These are phyloP conservation scores for Boletales sp. DNA, from an alignment of 768 basidiomycete species.

Conservation along the genomic window DNA sequence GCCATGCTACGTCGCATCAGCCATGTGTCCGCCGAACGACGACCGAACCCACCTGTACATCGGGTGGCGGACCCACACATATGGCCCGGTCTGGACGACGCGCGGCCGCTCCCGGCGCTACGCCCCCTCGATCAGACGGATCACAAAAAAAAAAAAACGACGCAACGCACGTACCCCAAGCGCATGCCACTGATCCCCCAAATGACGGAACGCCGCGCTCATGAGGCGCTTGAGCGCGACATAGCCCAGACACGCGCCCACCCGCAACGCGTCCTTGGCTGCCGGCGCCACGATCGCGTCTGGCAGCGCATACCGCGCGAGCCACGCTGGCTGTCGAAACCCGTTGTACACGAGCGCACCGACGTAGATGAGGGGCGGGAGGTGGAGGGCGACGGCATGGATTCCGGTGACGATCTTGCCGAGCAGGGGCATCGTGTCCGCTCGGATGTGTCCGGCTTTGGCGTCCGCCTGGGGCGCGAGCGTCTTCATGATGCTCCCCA, in stretches of 20 bases:
- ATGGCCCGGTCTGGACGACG: constrained; percentile 29
- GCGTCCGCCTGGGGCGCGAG: background rate
- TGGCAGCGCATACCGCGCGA: constrained; percentile 13
- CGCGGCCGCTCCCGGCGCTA: constrained; percentile 24
- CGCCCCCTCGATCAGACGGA: background rate
- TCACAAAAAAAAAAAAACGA: background rate
- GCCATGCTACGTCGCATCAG: background rate
- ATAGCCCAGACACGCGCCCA: constrained; percentile 13
- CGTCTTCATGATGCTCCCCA: background rate
- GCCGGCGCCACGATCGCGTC: constrained; percentile 3
- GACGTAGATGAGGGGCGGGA: constrained; percentile 20
- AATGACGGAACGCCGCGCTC: background rate
- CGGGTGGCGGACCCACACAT: constrained; percentile 30
- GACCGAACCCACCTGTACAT: constrained; percentile 18
- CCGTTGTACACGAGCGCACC: constrained; percentile 16
- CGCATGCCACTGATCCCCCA: constrained; percentile 22
- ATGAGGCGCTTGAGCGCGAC: background rate
- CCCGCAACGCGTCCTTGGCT: constrained; percentile 11
- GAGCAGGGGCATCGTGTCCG: constrained; percentile 6
- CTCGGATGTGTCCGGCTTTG: constrained; percentile 14
- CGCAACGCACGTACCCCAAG: constrained; percentile 15
- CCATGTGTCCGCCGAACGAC: background rate
- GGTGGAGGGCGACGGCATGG: constrained; percentile 8
- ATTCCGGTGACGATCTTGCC: constrained; percentile 19
- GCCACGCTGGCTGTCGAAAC: constrained; percentile 27